These are phyloP conservation scores for Hanseniaspora clermontiae DNA, from an alignment of 805 yeast species.

Conservation along the genomic window DNA sequence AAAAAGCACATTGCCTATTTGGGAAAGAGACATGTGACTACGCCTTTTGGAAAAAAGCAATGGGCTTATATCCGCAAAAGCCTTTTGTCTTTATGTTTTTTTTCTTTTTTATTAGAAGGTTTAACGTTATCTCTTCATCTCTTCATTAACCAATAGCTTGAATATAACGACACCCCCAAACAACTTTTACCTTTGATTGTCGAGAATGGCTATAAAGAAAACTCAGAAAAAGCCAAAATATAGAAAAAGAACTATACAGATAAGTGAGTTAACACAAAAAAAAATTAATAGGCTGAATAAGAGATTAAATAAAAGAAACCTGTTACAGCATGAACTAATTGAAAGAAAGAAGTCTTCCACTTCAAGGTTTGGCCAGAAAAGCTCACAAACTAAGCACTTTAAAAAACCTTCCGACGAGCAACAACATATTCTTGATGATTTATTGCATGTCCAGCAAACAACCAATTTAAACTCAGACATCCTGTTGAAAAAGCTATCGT, in stretches of 20 bases:
- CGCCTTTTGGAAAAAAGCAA: not conserved
- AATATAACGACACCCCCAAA: no score
- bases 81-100: no score
- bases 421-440: not conserved
- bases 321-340: not conserved
- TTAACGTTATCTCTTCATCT: no score
- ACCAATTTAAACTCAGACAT: not conserved
- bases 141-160: no score
- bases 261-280: constrained; percentile 2
- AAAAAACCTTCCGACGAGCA: not conserved
- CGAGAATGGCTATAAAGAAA: not conserved
- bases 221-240: not conserved
- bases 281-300: not conserved
- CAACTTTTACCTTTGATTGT: no score
- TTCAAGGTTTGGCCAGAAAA: not conserved
- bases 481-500: not conserved
- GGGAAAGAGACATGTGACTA: not conserved
- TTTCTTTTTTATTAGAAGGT: no score
- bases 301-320: not conserved
- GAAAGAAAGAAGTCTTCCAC: not conserved
- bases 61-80: not conserved
- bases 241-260: not conserved
- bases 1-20: not conserved
- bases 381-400: not conserved
- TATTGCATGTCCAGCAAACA: not conserved